phyloP scores from a whole-genome alignment of 1,284 basidiomycete genomes.

The Leucoagaricus sp. region DNA sequence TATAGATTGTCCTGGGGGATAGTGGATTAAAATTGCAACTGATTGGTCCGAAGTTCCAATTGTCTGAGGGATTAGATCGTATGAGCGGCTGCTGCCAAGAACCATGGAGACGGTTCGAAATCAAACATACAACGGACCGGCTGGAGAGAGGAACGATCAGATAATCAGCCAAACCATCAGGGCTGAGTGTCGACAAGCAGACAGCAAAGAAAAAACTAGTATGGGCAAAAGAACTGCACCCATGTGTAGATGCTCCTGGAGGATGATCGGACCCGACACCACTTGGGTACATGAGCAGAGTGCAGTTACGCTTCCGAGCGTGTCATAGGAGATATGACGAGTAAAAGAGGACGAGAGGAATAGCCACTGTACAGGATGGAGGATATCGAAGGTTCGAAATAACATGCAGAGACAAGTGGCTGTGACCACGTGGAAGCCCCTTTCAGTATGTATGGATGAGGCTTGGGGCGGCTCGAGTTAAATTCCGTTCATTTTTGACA shows the following conservation, averaged over 20 bases:
- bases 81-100: background rate
- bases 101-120: background rate
- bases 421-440: conserved; percentile 10
- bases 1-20: background rate
- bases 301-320: background rate
- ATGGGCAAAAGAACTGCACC: background rate
- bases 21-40: too few relatives aligned
- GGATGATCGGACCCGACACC: background rate
- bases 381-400: background rate
- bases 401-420: background rate
- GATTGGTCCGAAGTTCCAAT: too few relatives aligned
- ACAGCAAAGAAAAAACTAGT: background rate
- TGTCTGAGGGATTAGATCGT: too few relatives aligned
- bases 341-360: background rate
- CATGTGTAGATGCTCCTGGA: background rate
- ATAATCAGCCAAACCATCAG: background rate
- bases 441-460: background rate
- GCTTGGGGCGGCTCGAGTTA: background rate
- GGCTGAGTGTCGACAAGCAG: background rate
- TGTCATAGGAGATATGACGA: background rate
- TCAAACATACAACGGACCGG: background rate
- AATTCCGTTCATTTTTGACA: background rate
- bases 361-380: conserved; percentile 2
- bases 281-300: background rate
- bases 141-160: background rate